Base-by-base conservation (phyloP, 2,329 filamentous ascomycete genomes). In the Penicillium brevicompactum region DNA sequence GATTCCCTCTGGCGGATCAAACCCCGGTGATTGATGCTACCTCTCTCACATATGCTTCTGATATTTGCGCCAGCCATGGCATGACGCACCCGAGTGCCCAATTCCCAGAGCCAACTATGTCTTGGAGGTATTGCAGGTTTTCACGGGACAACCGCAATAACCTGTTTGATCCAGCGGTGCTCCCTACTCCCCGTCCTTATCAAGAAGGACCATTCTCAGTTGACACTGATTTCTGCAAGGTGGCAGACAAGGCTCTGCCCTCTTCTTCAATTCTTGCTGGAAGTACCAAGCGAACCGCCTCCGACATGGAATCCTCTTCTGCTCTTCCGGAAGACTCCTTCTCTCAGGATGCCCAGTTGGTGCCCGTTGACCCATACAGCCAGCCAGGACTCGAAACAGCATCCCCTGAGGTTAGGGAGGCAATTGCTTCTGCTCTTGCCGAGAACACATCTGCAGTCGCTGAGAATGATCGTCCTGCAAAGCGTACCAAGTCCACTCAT, bases 241-340 rank as follows among this genome's bases (percentile, higher is more conserved):
- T 13, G 2, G 11, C 31, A 3, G 13, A 8, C 9, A 10, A 24
- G 13, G 6, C 6, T 7, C 13, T n/a, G 6, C 34, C n/a, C 4
- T 37, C 34, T 14, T 13, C 34, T 37, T 13, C 34, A 7, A 13
- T 2, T 13, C n/a, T 13, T 14, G 14, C 34, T 37, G 34, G 34
- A n/a, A 37, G 11, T 37, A 37, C n/a, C 31, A 74, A 74, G 58
- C 65, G 72, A 45, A 70, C 71, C 52, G 67, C 64, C n/a, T 54
- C 55, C 46, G 66, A 73, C 24, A 68, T 70, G 44, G 66, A 68
- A 47, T 53, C 32, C 11, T 45, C 41, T 18, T 45, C 41, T 18
- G 24, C 32, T 30, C n/a, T 34, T 32, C 38, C 38, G 1, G 52
- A 46, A n/a, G 10, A 30, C 44, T 32, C 51, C 37, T 50, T 49